These are phyloP conservation scores for Calonectria hongkongensis DNA, from an alignment of 2,329 filamentous ascomycete genomes.

Conservation along the genomic window DNA sequence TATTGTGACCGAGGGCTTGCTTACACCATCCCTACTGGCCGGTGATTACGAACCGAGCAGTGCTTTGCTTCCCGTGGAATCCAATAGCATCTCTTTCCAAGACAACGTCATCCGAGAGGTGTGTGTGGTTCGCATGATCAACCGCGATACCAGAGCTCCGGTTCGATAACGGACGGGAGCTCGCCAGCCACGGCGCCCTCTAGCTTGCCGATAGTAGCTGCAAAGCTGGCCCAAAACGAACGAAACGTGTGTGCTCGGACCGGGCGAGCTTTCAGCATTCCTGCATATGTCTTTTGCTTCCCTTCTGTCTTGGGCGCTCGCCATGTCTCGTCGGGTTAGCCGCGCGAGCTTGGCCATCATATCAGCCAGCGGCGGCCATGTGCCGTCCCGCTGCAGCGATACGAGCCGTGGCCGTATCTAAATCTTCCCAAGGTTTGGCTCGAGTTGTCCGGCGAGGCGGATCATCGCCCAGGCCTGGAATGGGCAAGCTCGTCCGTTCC, in stretches of 20 bases:
- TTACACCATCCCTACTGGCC: constrained; percentile 21
- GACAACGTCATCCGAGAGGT: constrained; percentile 14
- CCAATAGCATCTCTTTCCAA: constrained; percentile 24
- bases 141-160: constrained; percentile 21
- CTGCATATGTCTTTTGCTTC: background rate
- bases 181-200: constrained; percentile 35
- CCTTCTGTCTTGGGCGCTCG: background rate
- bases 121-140: constrained; percentile 32
- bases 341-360: constrained; percentile 19
- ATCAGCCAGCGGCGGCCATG: constrained; percentile 37
- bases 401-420: constrained; percentile 44
- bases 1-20: background rate
- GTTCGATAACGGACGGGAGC: constrained; percentile 21
- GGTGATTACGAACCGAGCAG: constrained; percentile 4
- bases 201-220: constrained; percentile 14
- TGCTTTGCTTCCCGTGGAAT: background rate
- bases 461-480: constrained; percentile 12
- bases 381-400: constrained; percentile 49
- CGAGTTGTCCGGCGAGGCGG: constrained; percentile 10
- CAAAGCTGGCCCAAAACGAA: constrained; percentile 26
- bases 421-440: constrained; percentile 34
- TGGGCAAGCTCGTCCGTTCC: constrained; percentile 8
- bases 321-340: constrained; percentile 20
- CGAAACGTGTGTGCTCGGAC: constrained; percentile 4
- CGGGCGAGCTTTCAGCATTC: constrained; percentile 9